A percentile compares a stretch with the other conserved stretches of the same genome.
Conservation (phyloP, 2,329 filamentous ascomycete genomes). For the Cyclaneusma minus region DNA sequence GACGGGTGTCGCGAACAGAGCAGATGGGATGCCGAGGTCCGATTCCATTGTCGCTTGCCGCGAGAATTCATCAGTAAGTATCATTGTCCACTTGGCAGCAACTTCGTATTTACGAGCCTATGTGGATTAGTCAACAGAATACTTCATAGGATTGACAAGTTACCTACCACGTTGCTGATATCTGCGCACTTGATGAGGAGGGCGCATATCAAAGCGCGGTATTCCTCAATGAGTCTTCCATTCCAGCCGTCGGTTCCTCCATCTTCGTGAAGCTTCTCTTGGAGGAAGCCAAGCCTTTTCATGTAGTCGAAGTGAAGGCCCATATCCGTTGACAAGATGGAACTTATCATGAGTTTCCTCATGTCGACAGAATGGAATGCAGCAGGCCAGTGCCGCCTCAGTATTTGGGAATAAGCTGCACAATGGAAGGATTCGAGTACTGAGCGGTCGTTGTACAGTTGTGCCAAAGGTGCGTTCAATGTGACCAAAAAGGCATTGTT, state of each 20-base stretch:
- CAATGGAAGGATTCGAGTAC: slow-evolving; percentile 97
- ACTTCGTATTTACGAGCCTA: slow-evolving; percentile 72
- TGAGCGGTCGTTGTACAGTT: slow-evolving; percentile 92
- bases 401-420: slow-evolving; percentile 89
- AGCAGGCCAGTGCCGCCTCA: slow-evolving; percentile 79
- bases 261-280: slow-evolving; percentile 59
- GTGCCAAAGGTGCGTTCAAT: slow-evolving; percentile 80
- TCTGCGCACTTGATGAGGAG: slow-evolving; percentile 95
- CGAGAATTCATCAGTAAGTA: slow-evolving; percentile 90
- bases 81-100: slow-evolving; percentile 78
- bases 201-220: slow-evolving; percentile 71
- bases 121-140: slow-evolving; percentile 8
- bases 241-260: slow-evolving; percentile 60
- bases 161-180: slow-evolving; percentile 89
- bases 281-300: slow-evolving; percentile 67
- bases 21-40: slow-evolving; percentile 75
- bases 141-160: not conserved
- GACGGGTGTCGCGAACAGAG: slow-evolving; percentile 70
- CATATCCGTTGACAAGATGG: slow-evolving; percentile 97
- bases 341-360: slow-evolving; percentile 86
- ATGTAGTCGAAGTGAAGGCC: slow-evolving; percentile 94
- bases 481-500: slow-evolving; percentile 94
- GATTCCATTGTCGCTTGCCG: slow-evolving; percentile 85
- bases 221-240: slow-evolving; percentile 57
- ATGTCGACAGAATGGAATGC: slow-evolving; percentile 67